Conservation (phyloP, 768 basidiomycete genomes). For the Dendrothele bispora region DNA sequence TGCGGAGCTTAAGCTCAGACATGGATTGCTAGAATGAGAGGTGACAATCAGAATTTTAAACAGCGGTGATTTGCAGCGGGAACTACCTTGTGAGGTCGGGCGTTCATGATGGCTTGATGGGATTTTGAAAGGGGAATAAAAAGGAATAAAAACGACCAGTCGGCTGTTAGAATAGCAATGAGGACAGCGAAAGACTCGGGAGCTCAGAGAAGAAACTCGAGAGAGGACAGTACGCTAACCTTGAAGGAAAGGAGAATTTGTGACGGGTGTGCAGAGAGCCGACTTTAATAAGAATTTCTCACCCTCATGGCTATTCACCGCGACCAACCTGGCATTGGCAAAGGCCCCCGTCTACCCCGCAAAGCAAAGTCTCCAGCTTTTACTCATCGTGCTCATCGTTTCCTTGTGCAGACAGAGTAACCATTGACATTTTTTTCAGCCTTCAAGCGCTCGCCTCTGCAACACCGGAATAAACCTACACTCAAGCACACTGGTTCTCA, state of each 20-base stretch:
- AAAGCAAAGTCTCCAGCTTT: too few relatives aligned
- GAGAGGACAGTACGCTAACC: too few relatives aligned
- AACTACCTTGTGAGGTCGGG: slow-evolving; percentile 69
- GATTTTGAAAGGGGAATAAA: neutral
- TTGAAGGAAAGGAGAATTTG: too few relatives aligned
- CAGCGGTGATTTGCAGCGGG: slow-evolving; percentile 14
- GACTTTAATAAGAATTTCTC: too few relatives aligned
- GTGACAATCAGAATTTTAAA: slow-evolving; percentile 1
- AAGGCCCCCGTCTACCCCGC: too few relatives aligned
- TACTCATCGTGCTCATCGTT: too few relatives aligned
- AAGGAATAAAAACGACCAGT: neutral
- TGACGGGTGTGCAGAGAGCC: too few relatives aligned
- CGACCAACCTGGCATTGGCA: too few relatives aligned
- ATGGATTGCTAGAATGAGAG: slow-evolving; percentile 69
- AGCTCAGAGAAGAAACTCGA: too few relatives aligned
- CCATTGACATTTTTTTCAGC: neutral
- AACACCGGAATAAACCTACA: neutral
- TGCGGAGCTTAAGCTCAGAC: slow-evolving; percentile 80
- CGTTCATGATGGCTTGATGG: slow-evolving; percentile 51
- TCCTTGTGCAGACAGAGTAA: too few relatives aligned
- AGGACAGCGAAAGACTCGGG: neutral
- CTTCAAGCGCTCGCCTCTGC: slow-evolving; percentile 4
- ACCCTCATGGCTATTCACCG: too few relatives aligned
- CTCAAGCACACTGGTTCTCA: neutral
- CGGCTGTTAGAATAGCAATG: neutral